Evolutionary conservation across 352 stramenopile genomes (phyloP).

Genomic region (Globisporangium iwayamae): DNA sequence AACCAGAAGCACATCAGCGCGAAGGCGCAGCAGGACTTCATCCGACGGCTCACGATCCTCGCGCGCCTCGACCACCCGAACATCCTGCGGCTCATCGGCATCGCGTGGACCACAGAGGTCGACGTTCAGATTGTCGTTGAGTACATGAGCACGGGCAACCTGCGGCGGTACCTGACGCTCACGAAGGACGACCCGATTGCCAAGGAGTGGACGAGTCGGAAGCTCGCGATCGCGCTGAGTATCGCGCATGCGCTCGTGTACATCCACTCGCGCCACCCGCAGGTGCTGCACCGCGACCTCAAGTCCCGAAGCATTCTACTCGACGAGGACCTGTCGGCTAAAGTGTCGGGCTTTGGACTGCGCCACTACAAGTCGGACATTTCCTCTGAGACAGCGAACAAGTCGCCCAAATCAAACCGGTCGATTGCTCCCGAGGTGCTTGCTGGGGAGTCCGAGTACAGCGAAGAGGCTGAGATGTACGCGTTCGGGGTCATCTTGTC

Average conservation of each 20-base stretch:
- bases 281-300: conserved; percentile 68
- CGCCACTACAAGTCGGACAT: conserved; percentile 29
- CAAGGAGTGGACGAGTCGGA: conserved; percentile 40
- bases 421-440: conserved; percentile 70
- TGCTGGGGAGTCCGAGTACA: conserved; percentile 36
- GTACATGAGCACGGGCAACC: conserved; percentile 67
- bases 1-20: conserved; percentile 22
- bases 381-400: conserved; percentile 16
- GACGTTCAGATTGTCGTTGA: conserved; percentile 71
- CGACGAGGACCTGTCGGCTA: conserved; percentile 48
- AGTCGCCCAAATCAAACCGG: conserved; percentile 35
- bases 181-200: conserved; percentile 28
- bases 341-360: conserved; percentile 69
- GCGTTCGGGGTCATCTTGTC: conserved; percentile 68
- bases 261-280: conserved; percentile 49
- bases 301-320: conserved; percentile 71
- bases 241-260: conserved; percentile 63
- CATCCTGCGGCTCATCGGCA: conserved; percentile 78
- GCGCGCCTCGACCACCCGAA: conserved; percentile 61
- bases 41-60: conserved; percentile 69
- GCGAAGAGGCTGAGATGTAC: conserved; percentile 59
- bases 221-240: conserved; percentile 58
- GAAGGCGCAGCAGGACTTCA: conserved; percentile 30
- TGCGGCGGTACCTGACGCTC: conserved; percentile 42
- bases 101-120: conserved; percentile 50